phyloP scores from a whole-genome alignment of 768 basidiomycete genomes.

The Serendipita indica region DNA sequence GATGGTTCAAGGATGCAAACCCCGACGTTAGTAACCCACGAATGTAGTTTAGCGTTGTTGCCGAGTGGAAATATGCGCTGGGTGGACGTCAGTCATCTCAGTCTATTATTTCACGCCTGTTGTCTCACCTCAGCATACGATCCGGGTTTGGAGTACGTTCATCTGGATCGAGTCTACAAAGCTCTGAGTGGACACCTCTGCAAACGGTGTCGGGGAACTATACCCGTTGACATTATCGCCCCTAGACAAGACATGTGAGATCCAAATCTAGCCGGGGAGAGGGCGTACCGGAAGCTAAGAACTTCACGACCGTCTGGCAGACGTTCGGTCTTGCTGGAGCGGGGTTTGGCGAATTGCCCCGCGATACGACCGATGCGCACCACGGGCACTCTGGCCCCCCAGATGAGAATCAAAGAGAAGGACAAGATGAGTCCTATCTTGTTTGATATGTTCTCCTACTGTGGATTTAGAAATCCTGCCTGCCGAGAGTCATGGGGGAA shows the following conservation, averaged over 20 bases:
- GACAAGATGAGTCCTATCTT: constrained; percentile 87
- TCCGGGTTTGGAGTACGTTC: constrained; percentile 86
- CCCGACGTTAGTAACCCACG: constrained; percentile 79
- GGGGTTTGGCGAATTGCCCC: constrained; percentile 91
- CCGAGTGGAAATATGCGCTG: constrained; percentile 93
- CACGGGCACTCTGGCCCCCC: constrained; percentile 87
- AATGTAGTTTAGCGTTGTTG: constrained; percentile 84
- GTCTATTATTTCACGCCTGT: not conserved
- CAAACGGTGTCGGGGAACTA: constrained; percentile 17
- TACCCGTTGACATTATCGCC: constrained; percentile 96
- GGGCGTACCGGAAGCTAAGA: constrained; percentile 64
- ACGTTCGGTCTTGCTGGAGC: constrained; percentile 69
- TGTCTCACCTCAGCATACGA: constrained; percentile 58
- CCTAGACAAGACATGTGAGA: constrained; percentile 26
- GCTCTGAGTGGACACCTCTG: constrained; percentile 1
- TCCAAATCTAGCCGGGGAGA: not conserved
- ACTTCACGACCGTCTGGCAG: constrained; percentile 57
- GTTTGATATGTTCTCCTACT: constrained; percentile 68
- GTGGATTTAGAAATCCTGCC: constrained; percentile 9
- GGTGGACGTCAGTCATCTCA: not conserved
- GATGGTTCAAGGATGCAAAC: constrained; percentile 85
- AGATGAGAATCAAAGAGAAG: constrained; percentile 87
- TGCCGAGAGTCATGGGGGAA: constrained; percentile 14
- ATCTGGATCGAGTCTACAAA: constrained; percentile 42
- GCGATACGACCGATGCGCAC: constrained; percentile 88